Base-by-base conservation (phyloP, 352 stramenopile genomes). In the Pythium oligandrum region DNA sequence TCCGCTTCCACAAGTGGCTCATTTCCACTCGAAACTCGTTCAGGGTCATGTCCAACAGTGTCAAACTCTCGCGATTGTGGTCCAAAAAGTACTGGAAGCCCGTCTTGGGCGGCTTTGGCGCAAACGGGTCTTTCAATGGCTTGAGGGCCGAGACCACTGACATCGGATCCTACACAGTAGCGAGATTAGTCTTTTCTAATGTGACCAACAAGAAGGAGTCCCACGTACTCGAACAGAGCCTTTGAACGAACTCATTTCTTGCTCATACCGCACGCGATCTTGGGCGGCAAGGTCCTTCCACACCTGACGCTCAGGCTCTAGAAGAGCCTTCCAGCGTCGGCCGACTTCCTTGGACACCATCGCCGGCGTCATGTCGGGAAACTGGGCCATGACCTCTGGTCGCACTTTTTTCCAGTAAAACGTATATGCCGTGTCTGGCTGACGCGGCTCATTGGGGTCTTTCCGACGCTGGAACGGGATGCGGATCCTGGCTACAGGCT, bases 21-120 rank as follows among this genome's bases (percentile, higher is more conserved):
- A 85, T 84, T 48, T 86, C 78, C 26, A 67, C 58, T 12, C 62
- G 70, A 38, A 86, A 83, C 46, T 75, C 73, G 30, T 83, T 79
- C 37, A 78, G 61, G 30, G 75, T 71, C 63, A 85, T 77, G 40
- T 71, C 68, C 8, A 81, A 48, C 9, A 83, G 66, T 39, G 64
- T 57, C 32, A 87, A 77, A 36, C 64, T 81, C 55, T 81, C 70
- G 11, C 70, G 71, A 32, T 86, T 77, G 51, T 81, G 68, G 31
- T 56, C 66, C 51, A 89, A 63, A 46, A 89, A 86, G 12, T 84
- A 57, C 43, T 86, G 75, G 38, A 89, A 89, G 26, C 59, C 73
- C n/a, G 73, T 75, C 48, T 73, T 72, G 3, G 75, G 65, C 4
- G 60, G 48, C 44, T 78, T 72, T 6, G 67, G 71, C 2, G 70